These are phyloP conservation scores for Novymonas esmeraldas DNA, from an alignment of 208 protist species.

Conservation along the genomic window DNA sequence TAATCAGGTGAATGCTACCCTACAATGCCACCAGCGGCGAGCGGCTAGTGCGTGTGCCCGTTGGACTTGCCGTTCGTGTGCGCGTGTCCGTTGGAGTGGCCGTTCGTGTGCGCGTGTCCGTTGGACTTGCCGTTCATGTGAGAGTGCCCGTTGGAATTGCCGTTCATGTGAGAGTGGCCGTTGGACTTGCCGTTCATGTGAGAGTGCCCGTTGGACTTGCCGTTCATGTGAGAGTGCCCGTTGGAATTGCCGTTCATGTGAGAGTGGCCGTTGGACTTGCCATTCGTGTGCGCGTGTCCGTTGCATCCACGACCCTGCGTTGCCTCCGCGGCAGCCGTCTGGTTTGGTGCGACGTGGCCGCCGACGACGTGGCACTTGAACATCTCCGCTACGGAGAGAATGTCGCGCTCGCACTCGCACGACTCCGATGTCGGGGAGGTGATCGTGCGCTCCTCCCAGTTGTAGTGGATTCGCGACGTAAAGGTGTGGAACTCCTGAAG, in stretches of 20 bases:
- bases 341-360: neutral
- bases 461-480: slow-evolving; percentile 41
- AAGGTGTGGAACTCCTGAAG: slow-evolving; percentile 70
- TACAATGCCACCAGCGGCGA: neutral
- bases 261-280: no score
- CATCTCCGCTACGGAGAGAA: slow-evolving; percentile 55
- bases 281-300: slow-evolving; percentile 7
- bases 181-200: no score
- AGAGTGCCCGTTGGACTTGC: no score
- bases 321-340: neutral
- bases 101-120: no score
- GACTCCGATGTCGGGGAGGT: slow-evolving; percentile 30
- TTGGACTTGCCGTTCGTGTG: no score
- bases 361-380: slow-evolving; percentile 41
- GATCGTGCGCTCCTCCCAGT: slow-evolving; percentile 63
- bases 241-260: no score
- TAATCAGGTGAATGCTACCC: neutral
- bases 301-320: neutral
- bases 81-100: no score
- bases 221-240: no score
- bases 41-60: no score
- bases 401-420: slow-evolving; percentile 64
- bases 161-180: no score
- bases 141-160: no score
- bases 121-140: no score